Percentiles rank a stretch among this genome's conserved stretches.
Evolutionary conservation across 163 green algal genomes (phyloP).

Genomic region (Chlorella variabilis): DNA sequence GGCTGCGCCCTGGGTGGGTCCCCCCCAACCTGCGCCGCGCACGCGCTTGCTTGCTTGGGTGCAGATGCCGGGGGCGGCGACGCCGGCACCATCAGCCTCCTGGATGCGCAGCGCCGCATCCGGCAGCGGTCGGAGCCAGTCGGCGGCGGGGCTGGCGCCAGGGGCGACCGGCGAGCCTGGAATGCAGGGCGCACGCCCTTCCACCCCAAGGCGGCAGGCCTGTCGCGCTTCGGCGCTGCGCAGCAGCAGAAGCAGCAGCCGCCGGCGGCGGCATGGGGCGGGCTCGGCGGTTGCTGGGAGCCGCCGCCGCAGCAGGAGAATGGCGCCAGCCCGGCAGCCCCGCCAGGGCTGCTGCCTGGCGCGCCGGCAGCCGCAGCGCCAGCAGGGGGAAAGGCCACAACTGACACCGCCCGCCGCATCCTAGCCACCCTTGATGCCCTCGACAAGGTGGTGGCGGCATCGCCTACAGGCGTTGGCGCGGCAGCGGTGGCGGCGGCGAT

Average conservation of each 20-base stretch:
- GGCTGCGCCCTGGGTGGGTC: too few relatives aligned
- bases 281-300: not conserved
- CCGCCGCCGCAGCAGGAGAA: slow-evolving; percentile 1
- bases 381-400: slow-evolving; percentile 35
- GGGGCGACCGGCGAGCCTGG: slow-evolving; percentile 29
- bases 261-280: not conserved
- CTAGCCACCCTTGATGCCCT: slow-evolving; percentile 51
- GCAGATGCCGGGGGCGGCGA: not conserved
- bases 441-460: slow-evolving; percentile 30
- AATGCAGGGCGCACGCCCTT: slow-evolving; percentile 44
- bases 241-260: slow-evolving; percentile 22
- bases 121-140: slow-evolving; percentile 27
- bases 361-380: not conserved
- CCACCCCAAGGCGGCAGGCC: not conserved
- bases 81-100: slow-evolving; percentile 44
- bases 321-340: not conserved
- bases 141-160: not conserved
- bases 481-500: not conserved
- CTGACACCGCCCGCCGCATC: slow-evolving; percentile 55
- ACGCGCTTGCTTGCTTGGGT: too few relatives aligned
- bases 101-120: slow-evolving; percentile 48
- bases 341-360: not conserved
- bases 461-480: not conserved
- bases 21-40: too few relatives aligned
- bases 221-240: slow-evolving; percentile 1